Percentiles rank a stretch among this genome's conserved stretches.
These are phyloP conservation scores for Podosphaera leucotricha DNA, from an alignment of 2,329 filamentous ascomycete species.

Conservation along the genomic window DNA sequence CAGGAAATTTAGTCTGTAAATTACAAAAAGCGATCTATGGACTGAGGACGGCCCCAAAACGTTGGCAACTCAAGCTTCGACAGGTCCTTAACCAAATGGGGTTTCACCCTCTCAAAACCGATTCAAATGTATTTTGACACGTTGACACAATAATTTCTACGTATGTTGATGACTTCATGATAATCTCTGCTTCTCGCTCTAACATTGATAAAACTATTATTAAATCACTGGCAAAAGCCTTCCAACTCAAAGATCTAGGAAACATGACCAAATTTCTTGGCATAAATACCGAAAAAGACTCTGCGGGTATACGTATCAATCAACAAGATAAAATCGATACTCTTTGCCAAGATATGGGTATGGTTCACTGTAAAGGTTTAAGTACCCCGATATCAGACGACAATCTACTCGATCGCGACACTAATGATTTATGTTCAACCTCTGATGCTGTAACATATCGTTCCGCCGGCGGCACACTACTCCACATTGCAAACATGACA, in stretches of 20 bases:
- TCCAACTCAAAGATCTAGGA: neutral
- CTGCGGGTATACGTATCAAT: neutral
- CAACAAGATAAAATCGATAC: neutral
- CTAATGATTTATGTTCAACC: neutral
- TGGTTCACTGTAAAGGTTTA: neutral
- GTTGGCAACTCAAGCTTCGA: neutral
- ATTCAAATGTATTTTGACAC: neutral
- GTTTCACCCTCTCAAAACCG: neutral
- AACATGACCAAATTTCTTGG: neutral
- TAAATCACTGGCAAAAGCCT: neutral
- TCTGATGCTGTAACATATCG: neutral
- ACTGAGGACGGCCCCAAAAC: neutral
- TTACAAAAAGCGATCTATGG: neutral
- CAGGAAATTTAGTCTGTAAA: slow-evolving; percentile 1
- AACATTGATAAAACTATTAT: neutral
- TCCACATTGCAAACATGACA: neutral
- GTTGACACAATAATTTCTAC: neutral
- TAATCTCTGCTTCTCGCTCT: neutral
- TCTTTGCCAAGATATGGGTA: neutral
- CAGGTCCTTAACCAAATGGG: neutral
- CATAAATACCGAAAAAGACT: no score
- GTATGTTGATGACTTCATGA: neutral
- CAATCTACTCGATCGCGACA: neutral
- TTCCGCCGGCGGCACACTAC: neutral
- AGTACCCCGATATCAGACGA: neutral